Evolutionary conservation across 2,329 filamentous ascomycete genomes (phyloP), one percentile per base, ranked within the genome.

Genomic region (Diaporthe nobilis): DNA sequence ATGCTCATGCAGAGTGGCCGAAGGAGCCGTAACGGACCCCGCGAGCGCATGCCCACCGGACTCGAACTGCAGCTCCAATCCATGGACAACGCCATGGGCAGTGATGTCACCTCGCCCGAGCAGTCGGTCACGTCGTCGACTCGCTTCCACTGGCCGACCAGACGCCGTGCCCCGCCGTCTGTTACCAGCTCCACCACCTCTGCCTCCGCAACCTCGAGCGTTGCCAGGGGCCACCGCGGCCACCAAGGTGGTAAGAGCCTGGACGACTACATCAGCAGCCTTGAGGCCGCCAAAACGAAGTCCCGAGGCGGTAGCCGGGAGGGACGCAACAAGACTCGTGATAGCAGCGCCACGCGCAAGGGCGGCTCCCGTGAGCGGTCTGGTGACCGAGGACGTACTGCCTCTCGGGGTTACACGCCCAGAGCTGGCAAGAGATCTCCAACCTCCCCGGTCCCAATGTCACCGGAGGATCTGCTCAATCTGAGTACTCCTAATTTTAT

Each of bases 371-470:
- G 92, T 31, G 93, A 94, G 25, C 83, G 84, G 15, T 95, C 94
- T 0, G 90, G 93, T 78, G 93, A 94, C 57, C 92, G 94, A 75
- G 94, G 94, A 28, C 90, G 94, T 77, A 89, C 89, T 34, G 86
- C 89, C 17, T 88, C 90, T 60, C 90, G 93, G 31, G 93, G 92
- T 78, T 95, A 82, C 77, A 85, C 88, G 75, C 85, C 93, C 77
- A 93, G 92, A 81, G 91, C 94, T 25, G 91, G 92, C 17, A 98
- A 98, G 84, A 90, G 94, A 31, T 98, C 96, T 1, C 96, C 96
- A 0, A 97, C 95, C 2, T 98, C 96, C 0, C 96, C 96, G 0
- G 90, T 98, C 2, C 95, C 96, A 4, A 98, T 98, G 96, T 98
- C 96, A 4, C 95, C 95, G 0, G 95, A 98, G 80, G 95, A 98